These are phyloP conservation scores for Yamadazyma aaseri DNA, from an alignment of 1,139 yeast genomes.

Conservation along the genomic window DNA sequence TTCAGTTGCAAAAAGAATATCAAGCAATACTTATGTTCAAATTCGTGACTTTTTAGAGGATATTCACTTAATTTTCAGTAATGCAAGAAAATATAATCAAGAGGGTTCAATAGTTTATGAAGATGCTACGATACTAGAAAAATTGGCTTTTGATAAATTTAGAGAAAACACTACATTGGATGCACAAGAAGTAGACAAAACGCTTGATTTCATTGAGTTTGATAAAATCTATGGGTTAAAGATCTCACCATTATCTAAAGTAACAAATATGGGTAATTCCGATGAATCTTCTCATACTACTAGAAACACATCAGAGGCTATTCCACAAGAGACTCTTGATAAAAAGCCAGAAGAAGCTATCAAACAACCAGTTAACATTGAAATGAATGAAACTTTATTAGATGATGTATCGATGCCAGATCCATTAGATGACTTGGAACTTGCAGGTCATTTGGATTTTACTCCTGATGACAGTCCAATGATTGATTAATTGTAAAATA, in stretches of 20 bases:
- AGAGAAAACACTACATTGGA: slow-evolving; percentile 24
- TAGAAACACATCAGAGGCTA: neutral
- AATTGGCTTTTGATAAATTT: slow-evolving; percentile 37
- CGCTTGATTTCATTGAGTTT: slow-evolving; percentile 49
- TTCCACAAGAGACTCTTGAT: neutral
- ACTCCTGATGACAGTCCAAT: slow-evolving; percentile 5
- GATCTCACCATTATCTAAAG: slow-evolving; percentile 23
- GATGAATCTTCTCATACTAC: neutral
- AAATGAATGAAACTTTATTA: slow-evolving; percentile 1
- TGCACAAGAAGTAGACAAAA: slow-evolving; percentile 28
- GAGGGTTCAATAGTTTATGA: slow-evolving; percentile 82
- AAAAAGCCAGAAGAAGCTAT: slow-evolving; percentile 2
- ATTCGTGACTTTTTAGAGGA: slow-evolving; percentile 68
- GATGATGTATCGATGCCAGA: neutral
- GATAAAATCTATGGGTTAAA: slow-evolving; percentile 47
- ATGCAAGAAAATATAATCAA: slow-evolving; percentile 85
- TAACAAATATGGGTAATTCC: neutral
- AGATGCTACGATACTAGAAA: slow-evolving; percentile 71
- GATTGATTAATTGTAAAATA: slow-evolving; percentile 1
- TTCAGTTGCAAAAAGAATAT: slow-evolving; percentile 59
- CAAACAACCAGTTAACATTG: slow-evolving; percentile 4
- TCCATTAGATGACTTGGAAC: neutral
- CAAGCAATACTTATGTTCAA: slow-evolving; percentile 48
- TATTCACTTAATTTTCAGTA: slow-evolving; percentile 72
- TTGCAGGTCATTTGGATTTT: slow-evolving; percentile 2